Percentiles rank a stretch among this genome's conserved stretches.
Evolutionary conservation across 1,139 yeast genomes (phyloP).

Genomic region (Kurtzmaniella natalensis): DNA sequence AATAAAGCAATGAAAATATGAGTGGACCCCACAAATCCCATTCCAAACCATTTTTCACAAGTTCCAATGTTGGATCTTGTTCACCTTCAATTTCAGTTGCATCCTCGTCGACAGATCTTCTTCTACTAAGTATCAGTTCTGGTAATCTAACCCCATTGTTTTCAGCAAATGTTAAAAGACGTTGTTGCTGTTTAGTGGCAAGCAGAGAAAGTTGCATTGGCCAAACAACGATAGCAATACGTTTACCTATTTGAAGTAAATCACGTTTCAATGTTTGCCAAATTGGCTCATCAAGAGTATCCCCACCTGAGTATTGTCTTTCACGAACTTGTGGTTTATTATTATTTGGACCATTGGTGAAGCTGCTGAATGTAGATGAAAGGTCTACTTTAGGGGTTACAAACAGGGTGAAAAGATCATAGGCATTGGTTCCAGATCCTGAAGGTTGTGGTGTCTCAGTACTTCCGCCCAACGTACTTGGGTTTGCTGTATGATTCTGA

Average conservation of each 20-base stretch:
- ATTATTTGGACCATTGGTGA: conserved; percentile 23
- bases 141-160: conserved; percentile 45
- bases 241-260: conserved; percentile 56
- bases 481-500: neutral
- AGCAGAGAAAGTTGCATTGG: conserved; percentile 48
- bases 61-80: conserved; percentile 10
- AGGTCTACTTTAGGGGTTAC: conserved; percentile 41
- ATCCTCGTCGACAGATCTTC: conserved; percentile 26
- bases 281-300: conserved; percentile 83
- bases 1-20: conserved; percentile 60
- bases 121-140: conserved; percentile 27
- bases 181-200: conserved; percentile 43
- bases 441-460: conserved; percentile 1
- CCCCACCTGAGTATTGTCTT: conserved; percentile 76
- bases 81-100: conserved; percentile 23
- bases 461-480: too few relatives aligned
- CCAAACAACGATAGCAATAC: conserved; percentile 70
- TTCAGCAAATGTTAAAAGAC: conserved; percentile 39
- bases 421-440: neutral
- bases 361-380: conserved; percentile 37
- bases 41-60: conserved; percentile 37
- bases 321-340: conserved; percentile 58
- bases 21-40: conserved; percentile 95
- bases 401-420: conserved; percentile 17
- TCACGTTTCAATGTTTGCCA: conserved; percentile 66